Evolutionary conservation across 2,329 filamentous ascomycete species (phyloP).

Genomic region (Pseudogymnoascus sp.): DNA sequence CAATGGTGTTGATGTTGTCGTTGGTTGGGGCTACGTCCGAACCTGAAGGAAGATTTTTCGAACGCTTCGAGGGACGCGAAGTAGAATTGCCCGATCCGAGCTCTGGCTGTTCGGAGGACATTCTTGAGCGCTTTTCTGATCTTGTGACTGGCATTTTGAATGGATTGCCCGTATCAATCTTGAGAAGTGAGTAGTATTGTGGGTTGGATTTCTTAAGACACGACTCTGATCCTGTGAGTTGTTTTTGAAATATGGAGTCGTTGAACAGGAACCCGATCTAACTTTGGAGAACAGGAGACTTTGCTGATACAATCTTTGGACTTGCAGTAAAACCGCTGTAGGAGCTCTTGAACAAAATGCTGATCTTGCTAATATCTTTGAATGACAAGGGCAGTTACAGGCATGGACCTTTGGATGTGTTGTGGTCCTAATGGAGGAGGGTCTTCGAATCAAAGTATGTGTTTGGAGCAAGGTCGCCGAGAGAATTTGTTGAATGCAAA

Average conservation of each 20-base stretch:
- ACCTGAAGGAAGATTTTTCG: background rate
- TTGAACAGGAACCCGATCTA: background rate
- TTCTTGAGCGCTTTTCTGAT: background rate
- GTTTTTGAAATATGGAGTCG: background rate
- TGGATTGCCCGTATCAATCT: background rate
- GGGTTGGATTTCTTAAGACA: background rate
- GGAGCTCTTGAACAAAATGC: background rate
- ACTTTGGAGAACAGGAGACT: background rate
- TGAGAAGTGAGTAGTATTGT: background rate
- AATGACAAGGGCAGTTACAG: background rate
- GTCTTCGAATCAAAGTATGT: background rate
- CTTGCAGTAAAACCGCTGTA: background rate
- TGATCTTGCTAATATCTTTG: background rate
- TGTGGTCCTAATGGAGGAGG: too few relatives aligned
- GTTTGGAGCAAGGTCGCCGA: background rate
- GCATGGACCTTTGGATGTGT: background rate
- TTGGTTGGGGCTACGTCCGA: background rate
- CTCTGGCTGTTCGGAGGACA: background rate
- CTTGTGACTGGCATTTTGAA: constrained; percentile 1
- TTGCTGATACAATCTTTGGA: constrained; percentile 4
- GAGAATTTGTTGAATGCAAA: background rate
- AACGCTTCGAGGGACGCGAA: background rate
- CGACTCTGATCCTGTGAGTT: background rate
- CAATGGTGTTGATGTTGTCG: background rate
- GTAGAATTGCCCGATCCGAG: background rate